Conservation (phyloP, 306 rosid species). For the Gastrolobium villosum region DNA sequence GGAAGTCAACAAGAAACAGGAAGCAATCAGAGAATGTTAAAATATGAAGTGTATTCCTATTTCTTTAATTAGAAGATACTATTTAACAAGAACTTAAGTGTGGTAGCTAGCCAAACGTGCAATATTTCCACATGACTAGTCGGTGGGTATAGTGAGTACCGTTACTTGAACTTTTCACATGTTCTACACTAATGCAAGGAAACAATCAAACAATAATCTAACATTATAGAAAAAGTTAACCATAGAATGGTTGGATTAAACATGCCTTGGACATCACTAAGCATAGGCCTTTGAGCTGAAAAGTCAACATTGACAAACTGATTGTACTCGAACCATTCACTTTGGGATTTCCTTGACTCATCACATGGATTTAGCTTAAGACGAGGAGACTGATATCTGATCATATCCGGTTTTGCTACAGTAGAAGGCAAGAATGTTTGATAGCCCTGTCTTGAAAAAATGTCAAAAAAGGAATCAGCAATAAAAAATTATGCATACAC, state of each 20-base stretch:
- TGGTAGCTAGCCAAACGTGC: background rate
- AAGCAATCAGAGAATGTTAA: slow-evolving; percentile 2
- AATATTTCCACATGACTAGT: slow-evolving; percentile 6
- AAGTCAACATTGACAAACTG: slow-evolving; percentile 54
- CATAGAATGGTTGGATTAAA: slow-evolving; percentile 31
- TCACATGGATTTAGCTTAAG: slow-evolving; percentile 50
- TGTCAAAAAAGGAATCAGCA: background rate
- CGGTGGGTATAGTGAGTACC: background rate
- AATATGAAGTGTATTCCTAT: background rate
- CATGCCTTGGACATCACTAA: slow-evolving; percentile 69
- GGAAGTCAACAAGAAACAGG: slow-evolving; percentile 8
- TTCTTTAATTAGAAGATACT: too few relatives aligned
- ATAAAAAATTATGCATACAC: slow-evolving; percentile 9
- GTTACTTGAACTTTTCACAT: background rate
- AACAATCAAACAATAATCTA: slow-evolving; percentile 4
- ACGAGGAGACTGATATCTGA: slow-evolving; percentile 61
- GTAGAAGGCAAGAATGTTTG: slow-evolving; percentile 57
- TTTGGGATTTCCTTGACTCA: slow-evolving; percentile 57
- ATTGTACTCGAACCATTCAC: slow-evolving; percentile 53
- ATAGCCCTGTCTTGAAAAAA: slow-evolving; percentile 58
- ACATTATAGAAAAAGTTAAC: slow-evolving; percentile 7
- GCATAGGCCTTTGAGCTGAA: slow-evolving; percentile 55
- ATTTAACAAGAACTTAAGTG: background rate
- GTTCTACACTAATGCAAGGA: background rate
- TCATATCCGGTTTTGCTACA: slow-evolving; percentile 57